These are phyloP conservation scores for Pyrus pyrifolia DNA, from an alignment of 306 rosid species.

Conservation along the genomic window DNA sequence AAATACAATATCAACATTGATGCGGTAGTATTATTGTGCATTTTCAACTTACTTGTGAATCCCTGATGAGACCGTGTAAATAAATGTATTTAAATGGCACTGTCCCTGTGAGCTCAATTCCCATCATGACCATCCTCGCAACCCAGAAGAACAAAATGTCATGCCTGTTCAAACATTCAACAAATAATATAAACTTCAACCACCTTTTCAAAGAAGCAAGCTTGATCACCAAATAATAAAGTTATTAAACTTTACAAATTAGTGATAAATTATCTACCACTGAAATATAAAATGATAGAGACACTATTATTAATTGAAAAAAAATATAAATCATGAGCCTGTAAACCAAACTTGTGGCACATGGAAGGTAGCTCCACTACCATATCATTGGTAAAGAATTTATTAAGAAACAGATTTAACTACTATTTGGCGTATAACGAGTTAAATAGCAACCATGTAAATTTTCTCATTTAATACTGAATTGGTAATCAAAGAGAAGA, in stretches of 20 bases:
- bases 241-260: background rate
- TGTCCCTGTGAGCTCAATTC: conserved; percentile 85
- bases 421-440: background rate
- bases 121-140: conserved; percentile 99
- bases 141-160: conserved; percentile 98
- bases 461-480: background rate
- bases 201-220: background rate
- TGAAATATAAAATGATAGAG: background rate
- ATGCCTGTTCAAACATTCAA: conserved; percentile 57
- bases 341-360: background rate
- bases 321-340: background rate
- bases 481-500: background rate
- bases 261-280: background rate
- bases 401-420: background rate
- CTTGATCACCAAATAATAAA: background rate
- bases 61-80: conserved; percentile 95
- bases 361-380: background rate
- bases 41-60: conserved; percentile 64
- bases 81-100: conserved; percentile 83
- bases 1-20: conserved; percentile 10
- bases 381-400: background rate
- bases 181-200: conserved; percentile 6
- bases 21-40: background rate
- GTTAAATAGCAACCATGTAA: background rate
- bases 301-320: background rate